Evolutionary conservation across 2,329 filamentous ascomycete species (phyloP), one percentile per base, ranked within the genome.

Genomic region (Ophiognomonia clavigignenti-juglandacearum): DNA sequence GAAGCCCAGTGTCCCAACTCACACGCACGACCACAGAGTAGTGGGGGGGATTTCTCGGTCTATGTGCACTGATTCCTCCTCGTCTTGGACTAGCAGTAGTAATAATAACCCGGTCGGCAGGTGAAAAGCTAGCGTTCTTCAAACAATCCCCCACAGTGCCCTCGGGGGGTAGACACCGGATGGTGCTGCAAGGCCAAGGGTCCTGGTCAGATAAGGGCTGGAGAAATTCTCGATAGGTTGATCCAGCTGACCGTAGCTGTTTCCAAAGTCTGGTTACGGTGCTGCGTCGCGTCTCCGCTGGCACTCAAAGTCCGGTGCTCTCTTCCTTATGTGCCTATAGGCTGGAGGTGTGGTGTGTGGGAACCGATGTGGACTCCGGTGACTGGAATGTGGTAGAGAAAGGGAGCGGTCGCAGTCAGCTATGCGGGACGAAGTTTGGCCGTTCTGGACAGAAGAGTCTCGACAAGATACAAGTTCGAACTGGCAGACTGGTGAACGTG

Each of bases 191-290:
- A 9, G 36, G 34, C 37, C 23, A 34, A 47, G 38, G 38, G 38
- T 32, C 46, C 38, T 31, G 29, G 29, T 31, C 22, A 50, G 47
- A 45, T 50, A 43, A 32, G 39, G 32, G n/a, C n/a, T 43, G 47
- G 43, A 46, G 29, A 46, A 50, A 46, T 43, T 44, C 43, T 37
- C 40, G 40, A 49, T 46, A 43, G 39, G 43, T 23, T 34, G 39
- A 23, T 16, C 11, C 11, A 23, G 43, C 41, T 37, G 36, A 36
- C 24, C 36, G 47, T 23, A 34, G 34, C 27, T 8, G 19, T 40
- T 29, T 37, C 27, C 23, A 31, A 31, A 26, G 19, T 37, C 46
- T 39, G 46, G 40, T 35, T 44, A 34, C 43, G 31, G 47, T 46
- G 42, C 22, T 46, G 37, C 20, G 47, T 38, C 37, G 24, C 35